Conservation (phyloP, 1,139 yeast genomes). For the Yamadazyma membranifaciens region DNA sequence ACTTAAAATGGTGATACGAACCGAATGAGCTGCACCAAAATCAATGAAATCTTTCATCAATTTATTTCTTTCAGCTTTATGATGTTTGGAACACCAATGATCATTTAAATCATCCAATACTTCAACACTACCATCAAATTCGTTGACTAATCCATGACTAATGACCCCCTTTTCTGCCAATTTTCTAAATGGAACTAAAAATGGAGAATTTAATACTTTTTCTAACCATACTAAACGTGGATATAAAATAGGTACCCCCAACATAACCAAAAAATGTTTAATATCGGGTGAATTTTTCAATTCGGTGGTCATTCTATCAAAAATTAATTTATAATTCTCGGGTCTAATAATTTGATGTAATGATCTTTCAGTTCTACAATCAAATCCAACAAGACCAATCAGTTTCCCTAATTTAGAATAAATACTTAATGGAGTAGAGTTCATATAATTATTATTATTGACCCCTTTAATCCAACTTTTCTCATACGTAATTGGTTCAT, state of each 20-base stretch:
- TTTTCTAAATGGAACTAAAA: conserved; percentile 63
- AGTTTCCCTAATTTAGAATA: conserved; percentile 73
- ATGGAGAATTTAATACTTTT: conserved; percentile 58
- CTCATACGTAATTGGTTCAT: conserved; percentile 43
- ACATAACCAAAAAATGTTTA: conserved; percentile 75
- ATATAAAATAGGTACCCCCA: conserved; percentile 93
- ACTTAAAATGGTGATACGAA: conserved; percentile 77
- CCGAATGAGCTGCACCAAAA: conserved; percentile 61
- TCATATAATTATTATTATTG: conserved; percentile 49
- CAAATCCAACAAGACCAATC: conserved; percentile 73
- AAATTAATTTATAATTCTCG: conserved; percentile 59
- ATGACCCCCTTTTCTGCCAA: conserved; percentile 70
- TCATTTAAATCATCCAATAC: conserved; percentile 90
- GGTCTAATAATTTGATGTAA: conserved; percentile 55
- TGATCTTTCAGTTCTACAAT: conserved; percentile 89
- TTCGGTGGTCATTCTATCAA: conserved; percentile 58
- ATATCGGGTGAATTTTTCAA: conserved; percentile 47
- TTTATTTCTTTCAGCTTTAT: conserved; percentile 71
- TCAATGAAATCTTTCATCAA: conserved; percentile 56
- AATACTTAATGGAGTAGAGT: conserved; percentile 68
- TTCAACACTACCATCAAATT: conserved; percentile 89
- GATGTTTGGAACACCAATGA: conserved; percentile 92
- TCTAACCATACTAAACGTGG: conserved; percentile 93
- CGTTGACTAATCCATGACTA: conserved; percentile 73
- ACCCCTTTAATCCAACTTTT: conserved; percentile 53